A percentile compares a stretch with the other conserved stretches of the same genome.
phyloP scores from a whole-genome alignment of 495 filamentous ascomycete species.

The Chaetomium tenue region DNA sequence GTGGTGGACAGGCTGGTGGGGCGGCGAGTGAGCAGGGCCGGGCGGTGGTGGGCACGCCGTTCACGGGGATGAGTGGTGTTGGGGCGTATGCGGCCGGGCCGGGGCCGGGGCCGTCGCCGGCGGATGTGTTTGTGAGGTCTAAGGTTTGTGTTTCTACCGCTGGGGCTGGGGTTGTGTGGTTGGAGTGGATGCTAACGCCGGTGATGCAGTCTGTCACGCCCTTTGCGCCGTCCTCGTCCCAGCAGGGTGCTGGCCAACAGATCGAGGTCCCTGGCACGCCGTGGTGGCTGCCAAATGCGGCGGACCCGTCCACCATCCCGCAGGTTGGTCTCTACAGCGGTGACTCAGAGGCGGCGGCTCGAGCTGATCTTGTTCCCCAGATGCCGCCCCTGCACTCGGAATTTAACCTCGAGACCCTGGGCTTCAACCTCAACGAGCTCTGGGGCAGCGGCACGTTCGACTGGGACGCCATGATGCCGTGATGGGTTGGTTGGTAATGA shows the following conservation, averaged over 20 bases:
- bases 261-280: conserved; percentile 34
- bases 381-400: conserved; percentile 29
- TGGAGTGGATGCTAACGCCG: not conserved
- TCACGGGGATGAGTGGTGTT: not conserved
- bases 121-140: conserved; percentile 27
- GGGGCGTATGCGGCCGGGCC: not conserved
- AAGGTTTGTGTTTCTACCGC: conserved; percentile 25
- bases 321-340: conserved; percentile 18
- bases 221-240: conserved; percentile 23
- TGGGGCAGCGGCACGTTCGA: conserved; percentile 35
- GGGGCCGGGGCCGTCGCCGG: conserved; percentile 6
- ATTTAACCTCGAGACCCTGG: conserved; percentile 33
- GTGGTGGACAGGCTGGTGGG: conserved; percentile 3
- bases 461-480: conserved; percentile 26
- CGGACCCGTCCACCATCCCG: conserved; percentile 25
- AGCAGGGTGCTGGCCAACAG: conserved; percentile 12
- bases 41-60: conserved; percentile 13
- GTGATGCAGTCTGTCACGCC: conserved; percentile 31
- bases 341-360: not conserved
- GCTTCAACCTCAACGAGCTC: conserved; percentile 37
- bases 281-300: conserved; percentile 34
- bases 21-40: not conserved
- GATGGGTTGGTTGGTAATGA: not conserved
- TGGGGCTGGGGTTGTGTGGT: not conserved
- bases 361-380: not conserved